Base-by-base conservation (phyloP, 768 basidiomycete species). In the Lactarius trivialis region DNA sequence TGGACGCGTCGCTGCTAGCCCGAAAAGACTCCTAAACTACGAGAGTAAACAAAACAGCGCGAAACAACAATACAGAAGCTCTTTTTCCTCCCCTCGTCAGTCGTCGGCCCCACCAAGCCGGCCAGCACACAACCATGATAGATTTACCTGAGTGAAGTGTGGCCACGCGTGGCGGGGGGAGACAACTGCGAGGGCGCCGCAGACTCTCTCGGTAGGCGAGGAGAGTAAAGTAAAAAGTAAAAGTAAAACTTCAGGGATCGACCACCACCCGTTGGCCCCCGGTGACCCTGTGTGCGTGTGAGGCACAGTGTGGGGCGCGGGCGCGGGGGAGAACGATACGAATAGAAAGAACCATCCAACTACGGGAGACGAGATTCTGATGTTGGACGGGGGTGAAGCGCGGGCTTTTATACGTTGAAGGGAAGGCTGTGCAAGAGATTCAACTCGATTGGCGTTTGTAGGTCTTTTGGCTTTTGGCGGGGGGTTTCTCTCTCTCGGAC, bases 1-100 rank as follows among this genome's bases (percentile, higher is more conserved):
- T 62, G 15, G 41, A 57, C 41, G 19, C 61, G n/a, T 62, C 61
- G 61, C 61, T 32, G 50, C 51, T 4, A 8, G 15, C 61, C 61
- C 33, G n/a, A 53, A 9, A 43, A 15, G 12, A 43, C 52, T 2
- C 6, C 30, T 5, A 3, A 30, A 6, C 30, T 30, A 30, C 30
- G 30, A 30, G 24, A 48, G 30, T 6, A 6, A 30, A 30, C 30
- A 3, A 48, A 39, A 19, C 5, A 5, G n/a, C 12, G 45, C 45
- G 45, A 19, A 19, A 39, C 4, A 17, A 7, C 2, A 5, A 48
- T 24, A 24, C 11, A 3, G 5, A 45, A 48, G 45, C 45, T 48
- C 45, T 48, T 48, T 48, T 48, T 48, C 45, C 45, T 48, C 45
- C 45, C 45, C 45, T 15, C 45, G 45, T n/a, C 39, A n/a, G 39